Base-by-base conservation (phyloP, 345 rosid genomes). In the Salix dunnii region DNA sequence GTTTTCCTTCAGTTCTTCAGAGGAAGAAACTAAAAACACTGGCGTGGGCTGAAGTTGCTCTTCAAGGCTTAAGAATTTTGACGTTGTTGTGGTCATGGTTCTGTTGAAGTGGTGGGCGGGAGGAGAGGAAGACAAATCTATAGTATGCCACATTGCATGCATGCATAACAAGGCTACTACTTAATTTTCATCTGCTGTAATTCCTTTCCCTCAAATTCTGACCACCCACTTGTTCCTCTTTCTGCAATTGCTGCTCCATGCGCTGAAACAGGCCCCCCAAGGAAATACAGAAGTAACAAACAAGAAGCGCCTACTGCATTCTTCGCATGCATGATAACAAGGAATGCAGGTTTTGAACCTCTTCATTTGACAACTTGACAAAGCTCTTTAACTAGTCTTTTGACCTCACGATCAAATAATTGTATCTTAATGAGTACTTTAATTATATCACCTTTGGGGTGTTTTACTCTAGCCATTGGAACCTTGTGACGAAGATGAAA, bases 11-110 rank as follows among this genome's bases (percentile, higher is more conserved):
- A 89, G 72, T 80, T 87, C 83, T 84, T 88, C 79, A 84, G 82
- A 67, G 94, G 92, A 71, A 90, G 85, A 80, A 89, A 91, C 88
- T 91, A 91, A 70, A 89, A 80, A 69, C 72, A 88, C 79, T 85
- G 85, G 84, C 70, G 72, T 73, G 86, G 81, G 71, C 75, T 85
- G 77, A 81, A 79, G 68, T 68, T 86, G 25, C 31, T 33, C 33
- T 48, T 72, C 42, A 51, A 53, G 12, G 30, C 58, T 62, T 7
- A 25, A 55, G 65, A 53, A 70, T 17, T 69, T 77, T 55, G 75
- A 40, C 42, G 61, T 38, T 46, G 35, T 7, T 67, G 85, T 12
- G 36, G 25, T 67, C 23, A 49, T n/a, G 72, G 61, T 77, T 83
- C 67, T 55, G n/a, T 31, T 33, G 63, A 75, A 36, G 36, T 71